phyloP scores from a whole-genome alignment of 2,329 filamentous ascomycete species.

The Penicillium verrucosum region DNA sequence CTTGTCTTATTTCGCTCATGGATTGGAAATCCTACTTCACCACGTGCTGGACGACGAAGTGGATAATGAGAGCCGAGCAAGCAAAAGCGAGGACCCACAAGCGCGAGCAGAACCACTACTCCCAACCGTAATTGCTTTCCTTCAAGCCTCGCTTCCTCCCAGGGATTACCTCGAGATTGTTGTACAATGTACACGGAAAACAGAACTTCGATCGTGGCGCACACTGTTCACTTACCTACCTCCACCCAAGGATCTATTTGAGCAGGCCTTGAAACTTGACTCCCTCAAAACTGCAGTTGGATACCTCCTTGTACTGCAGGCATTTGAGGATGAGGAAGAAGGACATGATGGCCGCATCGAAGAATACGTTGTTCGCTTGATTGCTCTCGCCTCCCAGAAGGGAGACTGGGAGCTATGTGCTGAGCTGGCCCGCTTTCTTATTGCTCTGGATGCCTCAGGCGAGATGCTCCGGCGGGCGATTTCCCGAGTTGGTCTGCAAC shows the following conservation, averaged over 20 bases:
- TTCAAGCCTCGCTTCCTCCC: conserved; percentile 66
- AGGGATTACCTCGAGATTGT: conserved; percentile 84
- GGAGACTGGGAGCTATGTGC: conserved; percentile 95
- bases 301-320: conserved; percentile 92
- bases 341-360: conserved; percentile 53
- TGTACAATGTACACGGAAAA: conserved; percentile 95
- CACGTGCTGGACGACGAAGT: conserved; percentile 93
- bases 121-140: conserved; percentile 58
- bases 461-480: conserved; percentile 61
- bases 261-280: conserved; percentile 80
- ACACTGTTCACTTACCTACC: conserved; percentile 90
- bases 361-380: conserved; percentile 67
- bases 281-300: conserved; percentile 92
- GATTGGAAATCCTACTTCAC: conserved; percentile 85
- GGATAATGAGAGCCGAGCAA: conserved; percentile 53
- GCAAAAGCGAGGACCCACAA: conserved; percentile 25
- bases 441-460: conserved; percentile 84
- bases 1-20: conserved; percentile 88
- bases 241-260: conserved; percentile 85
- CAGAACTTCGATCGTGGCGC: conserved; percentile 89
- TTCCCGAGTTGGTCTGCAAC: conserved; percentile 38
- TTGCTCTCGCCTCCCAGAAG: conserved; percentile 76
- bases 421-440: conserved; percentile 89
- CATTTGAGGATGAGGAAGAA: conserved; percentile 56
- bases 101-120: conserved; percentile 37